phyloP scores from a whole-genome alignment of 2,329 filamentous ascomycete genomes.

The Microthyrium microscopicum region DNA sequence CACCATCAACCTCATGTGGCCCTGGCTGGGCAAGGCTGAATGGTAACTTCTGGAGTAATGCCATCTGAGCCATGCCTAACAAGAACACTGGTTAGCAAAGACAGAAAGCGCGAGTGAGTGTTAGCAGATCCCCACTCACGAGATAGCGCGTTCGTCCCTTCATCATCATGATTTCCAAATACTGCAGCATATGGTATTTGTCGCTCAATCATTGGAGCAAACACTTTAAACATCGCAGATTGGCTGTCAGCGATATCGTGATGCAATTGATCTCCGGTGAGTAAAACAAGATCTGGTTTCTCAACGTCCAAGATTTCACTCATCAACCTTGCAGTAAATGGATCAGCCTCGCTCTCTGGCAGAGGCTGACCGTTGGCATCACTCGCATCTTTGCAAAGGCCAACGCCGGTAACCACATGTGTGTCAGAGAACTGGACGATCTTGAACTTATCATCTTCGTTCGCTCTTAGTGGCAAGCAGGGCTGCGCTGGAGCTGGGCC shows the following conservation, averaged over 20 bases:
- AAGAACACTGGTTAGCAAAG: too few relatives aligned
- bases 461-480: slow-evolving; percentile 52
- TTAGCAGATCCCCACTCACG: slow-evolving; percentile 3
- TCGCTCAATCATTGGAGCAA: slow-evolving; percentile 65
- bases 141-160: slow-evolving; percentile 33
- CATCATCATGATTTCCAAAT: slow-evolving; percentile 95
- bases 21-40: slow-evolving; percentile 78
- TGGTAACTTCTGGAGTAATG: slow-evolving; percentile 67
- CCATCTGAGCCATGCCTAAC: slow-evolving; percentile 65
- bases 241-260: slow-evolving; percentile 42
- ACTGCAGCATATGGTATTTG: slow-evolving; percentile 87
- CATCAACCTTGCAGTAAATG: slow-evolving; percentile 80
- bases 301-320: slow-evolving; percentile 73
- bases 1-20: slow-evolving; percentile 66
- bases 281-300: slow-evolving; percentile 77
- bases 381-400: slow-evolving; percentile 53
- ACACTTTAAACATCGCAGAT: slow-evolving; percentile 73
- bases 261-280: slow-evolving; percentile 91
- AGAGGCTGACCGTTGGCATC: neutral
- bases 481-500: too few relatives aligned
- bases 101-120: too few relatives aligned
- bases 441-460: slow-evolving; percentile 85
- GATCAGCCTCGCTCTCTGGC: slow-evolving; percentile 78
- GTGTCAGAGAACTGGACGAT: slow-evolving; percentile 93
- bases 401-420: slow-evolving; percentile 80